phyloP scores from a whole-genome alignment of 495 filamentous ascomycete genomes.

The Astrocystis sublimbata region DNA sequence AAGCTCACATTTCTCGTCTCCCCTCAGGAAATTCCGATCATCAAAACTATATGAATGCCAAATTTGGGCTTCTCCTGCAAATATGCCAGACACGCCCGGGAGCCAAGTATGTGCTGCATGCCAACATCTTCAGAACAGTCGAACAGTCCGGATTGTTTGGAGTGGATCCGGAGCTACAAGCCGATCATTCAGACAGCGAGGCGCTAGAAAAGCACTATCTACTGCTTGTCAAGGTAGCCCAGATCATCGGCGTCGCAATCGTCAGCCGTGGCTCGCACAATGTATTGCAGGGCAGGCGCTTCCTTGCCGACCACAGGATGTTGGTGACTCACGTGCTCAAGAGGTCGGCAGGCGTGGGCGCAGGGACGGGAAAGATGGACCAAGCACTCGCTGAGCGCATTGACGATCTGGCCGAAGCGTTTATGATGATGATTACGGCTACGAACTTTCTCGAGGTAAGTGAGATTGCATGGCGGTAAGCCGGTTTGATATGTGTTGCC shows the following conservation, averaged over 20 bases:
- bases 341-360: constrained; percentile 77
- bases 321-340: constrained; percentile 90
- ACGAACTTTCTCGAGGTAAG: constrained; percentile 63
- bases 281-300: constrained; percentile 70
- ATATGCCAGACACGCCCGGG: constrained; percentile 78
- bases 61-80: constrained; percentile 79
- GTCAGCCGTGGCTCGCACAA: constrained; percentile 80
- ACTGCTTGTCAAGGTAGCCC: constrained; percentile 75
- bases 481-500: background rate
- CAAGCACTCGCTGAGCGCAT: constrained; percentile 46
- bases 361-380: constrained; percentile 34
- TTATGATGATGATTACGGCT: constrained; percentile 57
- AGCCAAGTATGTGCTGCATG: constrained; percentile 77
- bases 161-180: constrained; percentile 88
- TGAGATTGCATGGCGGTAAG: background rate
- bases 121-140: constrained; percentile 83
- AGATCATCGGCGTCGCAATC: constrained; percentile 77
- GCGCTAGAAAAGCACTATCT: constrained; percentile 80
- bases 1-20: constrained; percentile 21
- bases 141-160: constrained; percentile 78
- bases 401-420: constrained; percentile 58
- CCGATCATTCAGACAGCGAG: constrained; percentile 53
- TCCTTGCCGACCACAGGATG: constrained; percentile 76
- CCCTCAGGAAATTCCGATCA: constrained; percentile 29
- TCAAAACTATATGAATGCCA: constrained; percentile 68